phyloP scores from a whole-genome alignment of 345 rosid genomes.

The Gossypium longicalyx region DNA sequence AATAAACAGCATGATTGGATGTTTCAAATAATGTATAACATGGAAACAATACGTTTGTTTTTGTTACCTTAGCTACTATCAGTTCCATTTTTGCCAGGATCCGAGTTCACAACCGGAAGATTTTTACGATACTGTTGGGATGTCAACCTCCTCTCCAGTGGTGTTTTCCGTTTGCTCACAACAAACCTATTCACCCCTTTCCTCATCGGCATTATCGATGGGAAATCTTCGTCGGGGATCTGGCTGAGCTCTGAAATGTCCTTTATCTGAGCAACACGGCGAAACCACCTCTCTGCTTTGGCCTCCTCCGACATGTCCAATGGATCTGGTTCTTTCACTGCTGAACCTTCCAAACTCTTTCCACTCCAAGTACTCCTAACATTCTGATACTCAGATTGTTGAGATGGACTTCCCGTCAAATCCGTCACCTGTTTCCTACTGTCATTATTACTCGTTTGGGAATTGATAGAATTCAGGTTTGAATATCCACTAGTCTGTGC shows the following conservation, averaged over 20 bases:
- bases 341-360: constrained; percentile 89
- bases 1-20: neutral
- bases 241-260: constrained; percentile 97
- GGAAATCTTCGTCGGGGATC: constrained; percentile 96
- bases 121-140: constrained; percentile 69
- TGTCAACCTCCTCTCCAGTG: constrained; percentile 80
- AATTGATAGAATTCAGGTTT: constrained; percentile 21
- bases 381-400: constrained; percentile 24
- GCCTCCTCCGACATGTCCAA: constrained; percentile 99
- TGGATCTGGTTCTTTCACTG: constrained; percentile 74
- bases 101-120: constrained; percentile 49
- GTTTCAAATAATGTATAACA: neutral
- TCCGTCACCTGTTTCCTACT: constrained; percentile 10
- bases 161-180: constrained; percentile 87
- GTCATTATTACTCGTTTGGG: constrained; percentile 15
- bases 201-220: constrained; percentile 98
- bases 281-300: constrained; percentile 96
- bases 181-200: constrained; percentile 97
- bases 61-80: constrained; percentile 21
- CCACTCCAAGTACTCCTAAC: constrained; percentile 42
- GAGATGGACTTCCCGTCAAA: constrained; percentile 16
- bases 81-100: constrained; percentile 37
- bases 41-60: constrained; percentile 11
- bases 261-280: constrained; percentile 82
- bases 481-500: constrained; percentile 15